Percentiles rank a stretch among this genome's conserved stretches.
Evolutionary conservation across 2,329 filamentous ascomycete species (phyloP).

Genomic region (Pseudocercospora macadamiae): DNA sequence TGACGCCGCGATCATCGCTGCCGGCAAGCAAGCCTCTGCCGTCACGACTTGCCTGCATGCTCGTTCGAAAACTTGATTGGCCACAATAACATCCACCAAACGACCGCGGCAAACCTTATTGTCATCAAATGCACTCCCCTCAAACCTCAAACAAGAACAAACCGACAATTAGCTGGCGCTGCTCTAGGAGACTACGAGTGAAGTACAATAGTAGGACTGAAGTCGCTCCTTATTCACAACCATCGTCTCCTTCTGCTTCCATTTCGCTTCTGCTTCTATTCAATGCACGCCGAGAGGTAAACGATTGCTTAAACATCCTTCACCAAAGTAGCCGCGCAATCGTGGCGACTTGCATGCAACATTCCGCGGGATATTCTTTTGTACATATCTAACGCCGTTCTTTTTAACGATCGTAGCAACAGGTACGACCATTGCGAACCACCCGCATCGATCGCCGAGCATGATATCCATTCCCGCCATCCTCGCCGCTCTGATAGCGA

Average conservation of each 20-base stretch:
- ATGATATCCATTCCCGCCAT: constrained; percentile 20
- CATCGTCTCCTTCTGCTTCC: background rate
- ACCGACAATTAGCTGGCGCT: constrained; percentile 1
- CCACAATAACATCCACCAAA: background rate
- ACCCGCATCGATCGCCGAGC: background rate
- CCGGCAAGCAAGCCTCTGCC: constrained; percentile 1
- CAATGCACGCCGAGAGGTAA: constrained; percentile 2
- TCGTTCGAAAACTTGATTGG: background rate
- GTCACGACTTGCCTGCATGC: constrained; percentile 3
- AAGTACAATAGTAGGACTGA: constrained; percentile 3
- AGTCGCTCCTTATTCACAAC: background rate
- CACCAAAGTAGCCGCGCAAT: constrained; percentile 6
- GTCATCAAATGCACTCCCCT: constrained; percentile 4
- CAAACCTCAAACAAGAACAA: constrained; percentile 10
- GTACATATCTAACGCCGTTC: constrained; percentile 6
- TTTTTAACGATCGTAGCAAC: background rate
- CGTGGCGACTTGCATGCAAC: constrained; percentile 5
- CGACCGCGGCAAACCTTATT: constrained; percentile 9
- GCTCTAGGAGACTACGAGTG: background rate
- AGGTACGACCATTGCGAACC: background rate
- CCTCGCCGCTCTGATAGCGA: constrained; percentile 13
- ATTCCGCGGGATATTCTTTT: background rate
- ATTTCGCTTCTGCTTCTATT: background rate
- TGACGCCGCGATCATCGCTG: background rate
- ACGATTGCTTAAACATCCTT: constrained; percentile 8